These are phyloP conservation scores for Penicillium ucsense DNA, from an alignment of 495 filamentous ascomycete species.

Conservation along the genomic window DNA sequence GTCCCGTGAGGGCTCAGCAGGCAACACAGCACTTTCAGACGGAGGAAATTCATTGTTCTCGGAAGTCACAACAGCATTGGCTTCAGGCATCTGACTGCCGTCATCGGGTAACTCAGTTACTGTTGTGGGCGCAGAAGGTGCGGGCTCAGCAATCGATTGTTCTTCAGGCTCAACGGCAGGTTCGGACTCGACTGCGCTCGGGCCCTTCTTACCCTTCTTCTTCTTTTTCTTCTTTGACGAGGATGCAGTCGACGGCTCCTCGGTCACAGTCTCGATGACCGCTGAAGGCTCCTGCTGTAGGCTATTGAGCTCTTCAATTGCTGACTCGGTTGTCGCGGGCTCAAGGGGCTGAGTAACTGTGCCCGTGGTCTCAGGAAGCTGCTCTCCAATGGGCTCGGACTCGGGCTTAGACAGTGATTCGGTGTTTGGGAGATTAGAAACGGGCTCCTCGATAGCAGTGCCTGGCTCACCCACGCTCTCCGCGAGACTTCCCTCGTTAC, in stretches of 20 bases:
- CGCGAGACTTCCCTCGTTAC: background rate
- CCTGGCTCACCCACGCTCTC: slow-evolving; percentile 8
- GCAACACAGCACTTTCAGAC: too few species aligned
- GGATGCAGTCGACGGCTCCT: slow-evolving; percentile 5
- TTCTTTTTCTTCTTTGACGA: slow-evolving; percentile 31
- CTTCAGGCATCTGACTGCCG: slow-evolving; percentile 1
- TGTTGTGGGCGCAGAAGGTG: background rate
- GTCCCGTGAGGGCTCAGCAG: too few species aligned
- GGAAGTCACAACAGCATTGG: background rate
- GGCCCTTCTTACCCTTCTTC: slow-evolving; percentile 27
- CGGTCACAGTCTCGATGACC: slow-evolving; percentile 1
- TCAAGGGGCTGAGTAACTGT: background rate
- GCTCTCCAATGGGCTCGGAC: slow-evolving; percentile 4
- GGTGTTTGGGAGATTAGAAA: background rate
- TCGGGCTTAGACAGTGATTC: background rate
- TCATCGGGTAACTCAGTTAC: background rate
- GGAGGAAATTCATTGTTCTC: too few species aligned
- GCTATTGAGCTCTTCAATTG: too few species aligned
- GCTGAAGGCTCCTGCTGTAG: too few species aligned
- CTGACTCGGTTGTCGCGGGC: background rate
- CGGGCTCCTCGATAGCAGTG: slow-evolving; percentile 9
- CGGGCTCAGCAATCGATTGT: background rate
- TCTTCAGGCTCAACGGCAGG: background rate
- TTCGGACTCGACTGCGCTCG: slow-evolving; percentile 11
- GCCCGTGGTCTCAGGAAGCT: slow-evolving; percentile 3